Conservation (phyloP, 106 monocot species). For the Allium cepa region DNA sequence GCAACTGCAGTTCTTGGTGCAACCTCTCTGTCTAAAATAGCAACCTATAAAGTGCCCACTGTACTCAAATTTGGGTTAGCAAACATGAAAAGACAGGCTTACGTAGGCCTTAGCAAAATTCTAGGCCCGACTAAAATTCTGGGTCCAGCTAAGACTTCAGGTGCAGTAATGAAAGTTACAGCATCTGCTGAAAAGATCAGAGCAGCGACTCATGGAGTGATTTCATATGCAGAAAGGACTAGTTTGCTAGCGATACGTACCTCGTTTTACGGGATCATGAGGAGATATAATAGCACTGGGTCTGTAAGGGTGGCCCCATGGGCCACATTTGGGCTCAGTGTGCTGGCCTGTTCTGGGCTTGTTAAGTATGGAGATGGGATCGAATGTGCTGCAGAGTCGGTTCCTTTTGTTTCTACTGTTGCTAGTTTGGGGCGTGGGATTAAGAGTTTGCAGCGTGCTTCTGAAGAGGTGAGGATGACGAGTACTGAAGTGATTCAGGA, state of each 20-base stretch:
- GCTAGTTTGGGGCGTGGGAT: conserved; percentile 74
- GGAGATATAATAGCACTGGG: conserved; percentile 19
- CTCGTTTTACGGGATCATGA: conserved; percentile 88
- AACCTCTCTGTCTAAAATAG: conserved; percentile 73
- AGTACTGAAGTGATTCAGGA: conserved; percentile 39
- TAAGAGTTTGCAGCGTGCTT: conserved; percentile 45
- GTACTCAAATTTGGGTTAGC: conserved; percentile 32
- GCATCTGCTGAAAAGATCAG: conserved; percentile 78
- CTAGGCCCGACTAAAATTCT: conserved; percentile 37
- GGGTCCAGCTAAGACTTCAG: conserved; percentile 24
- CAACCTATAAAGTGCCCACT: conserved; percentile 28
- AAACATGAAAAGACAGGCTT: conserved; percentile 50
- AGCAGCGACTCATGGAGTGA: conserved; percentile 46
- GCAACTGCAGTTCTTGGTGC: conserved; percentile 73
- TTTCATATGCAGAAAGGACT: conserved; percentile 59
- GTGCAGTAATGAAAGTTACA: conserved; percentile 24
- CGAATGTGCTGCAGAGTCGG: conserved; percentile 67
- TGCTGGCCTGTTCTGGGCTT: conserved; percentile 57
- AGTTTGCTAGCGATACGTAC: conserved; percentile 75
- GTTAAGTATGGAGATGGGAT: conserved; percentile 72
- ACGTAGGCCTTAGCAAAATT: conserved; percentile 50
- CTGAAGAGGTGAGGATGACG: conserved; percentile 31
- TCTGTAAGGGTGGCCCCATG: conserved; percentile 38
- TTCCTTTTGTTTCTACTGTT: conserved; percentile 60
- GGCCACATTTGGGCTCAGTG: conserved; percentile 65